Percentiles rank a stretch among this genome's conserved stretches.
phyloP scores from a whole-genome alignment of 495 filamentous ascomycete genomes.

The Geopyxis carbonaria region DNA sequence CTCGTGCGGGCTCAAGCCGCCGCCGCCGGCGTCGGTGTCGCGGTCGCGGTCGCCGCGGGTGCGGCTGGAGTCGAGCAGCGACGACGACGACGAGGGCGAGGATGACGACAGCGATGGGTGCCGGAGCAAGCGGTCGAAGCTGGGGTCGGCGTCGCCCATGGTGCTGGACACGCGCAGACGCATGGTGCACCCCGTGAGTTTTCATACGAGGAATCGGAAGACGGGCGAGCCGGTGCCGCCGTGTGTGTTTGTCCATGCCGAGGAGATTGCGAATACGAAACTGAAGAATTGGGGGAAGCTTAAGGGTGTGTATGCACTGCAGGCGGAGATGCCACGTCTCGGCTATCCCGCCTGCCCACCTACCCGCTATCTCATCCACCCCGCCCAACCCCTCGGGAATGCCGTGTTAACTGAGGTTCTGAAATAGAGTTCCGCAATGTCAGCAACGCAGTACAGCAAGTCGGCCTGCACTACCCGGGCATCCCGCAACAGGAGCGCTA shows the following conservation, averaged over 20 bases:
- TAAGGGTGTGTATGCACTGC: slow-evolving; percentile 40
- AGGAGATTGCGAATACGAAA: slow-evolving; percentile 19
- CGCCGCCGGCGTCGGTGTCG: not conserved
- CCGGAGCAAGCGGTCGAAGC: slow-evolving; percentile 16
- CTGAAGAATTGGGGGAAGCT: slow-evolving; percentile 14
- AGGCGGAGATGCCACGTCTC: slow-evolving; percentile 50
- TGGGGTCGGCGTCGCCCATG: slow-evolving; percentile 8
- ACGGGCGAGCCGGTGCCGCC: slow-evolving; percentile 2
- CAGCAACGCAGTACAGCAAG: not conserved
- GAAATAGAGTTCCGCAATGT: slow-evolving; percentile 1
- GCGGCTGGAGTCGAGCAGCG: slow-evolving; percentile 7
- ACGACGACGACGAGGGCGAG: slow-evolving; percentile 13
- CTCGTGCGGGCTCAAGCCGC: not conserved
- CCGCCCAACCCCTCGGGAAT: not conserved
- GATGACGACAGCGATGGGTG: slow-evolving; percentile 12
- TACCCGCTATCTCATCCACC: not conserved
- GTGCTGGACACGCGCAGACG: slow-evolving; percentile 4
- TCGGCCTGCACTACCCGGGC: slow-evolving; percentile 15
- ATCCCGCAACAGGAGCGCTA: slow-evolving; percentile 37
- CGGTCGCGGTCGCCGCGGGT: not conserved
- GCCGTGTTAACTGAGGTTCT: not conserved
- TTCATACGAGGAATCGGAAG: slow-evolving; percentile 12
- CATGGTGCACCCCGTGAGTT: slow-evolving; percentile 22
- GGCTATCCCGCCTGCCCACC: slow-evolving; percentile 39
- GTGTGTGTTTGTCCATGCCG: slow-evolving; percentile 18